phyloP scores from a whole-genome alignment of 139 green algal species.

The Pseudopediastrum boryanum region DNA sequence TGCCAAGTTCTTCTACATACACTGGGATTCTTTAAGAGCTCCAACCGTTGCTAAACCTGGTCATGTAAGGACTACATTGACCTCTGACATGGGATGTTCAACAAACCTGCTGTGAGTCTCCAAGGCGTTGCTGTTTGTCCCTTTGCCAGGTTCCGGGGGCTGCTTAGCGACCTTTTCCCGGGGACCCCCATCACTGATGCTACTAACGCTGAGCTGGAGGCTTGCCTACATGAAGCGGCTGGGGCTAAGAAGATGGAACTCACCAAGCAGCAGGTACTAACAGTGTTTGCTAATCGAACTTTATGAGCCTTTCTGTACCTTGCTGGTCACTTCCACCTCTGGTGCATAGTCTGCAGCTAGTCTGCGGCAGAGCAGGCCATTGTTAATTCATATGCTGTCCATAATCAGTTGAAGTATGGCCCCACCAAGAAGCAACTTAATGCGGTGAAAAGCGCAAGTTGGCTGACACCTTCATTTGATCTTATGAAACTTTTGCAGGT shows the following conservation, averaged over 20 bases:
- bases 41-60: too few species aligned
- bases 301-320: too few species aligned
- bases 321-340: too few species aligned
- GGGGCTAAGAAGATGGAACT: slow-evolving; percentile 46
- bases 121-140: too few species aligned
- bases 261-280: slow-evolving; percentile 50
- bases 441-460: not conserved
- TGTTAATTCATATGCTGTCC: too few species aligned
- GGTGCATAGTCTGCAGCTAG: too few species aligned
- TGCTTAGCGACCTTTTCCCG: slow-evolving; percentile 63
- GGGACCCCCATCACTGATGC: slow-evolving; percentile 50
- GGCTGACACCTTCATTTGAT: not conserved
- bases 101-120: not conserved
- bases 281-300: not conserved
- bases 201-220: slow-evolving; percentile 53
- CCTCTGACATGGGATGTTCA: not conserved
- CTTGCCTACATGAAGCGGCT: slow-evolving; percentile 51
- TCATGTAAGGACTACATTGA: too few species aligned
- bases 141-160: slow-evolving; percentile 45
- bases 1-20: too few species aligned
- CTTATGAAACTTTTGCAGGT: slow-evolving; percentile 45
- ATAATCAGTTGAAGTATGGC: too few species aligned
- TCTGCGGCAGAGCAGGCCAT: too few species aligned
- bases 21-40: too few species aligned
- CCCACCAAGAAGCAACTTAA: too few species aligned